Evolutionary conservation across 345 rosid species (phyloP), one percentile per base, ranked within the genome.

Genomic region (Syzygium aqueum): DNA sequence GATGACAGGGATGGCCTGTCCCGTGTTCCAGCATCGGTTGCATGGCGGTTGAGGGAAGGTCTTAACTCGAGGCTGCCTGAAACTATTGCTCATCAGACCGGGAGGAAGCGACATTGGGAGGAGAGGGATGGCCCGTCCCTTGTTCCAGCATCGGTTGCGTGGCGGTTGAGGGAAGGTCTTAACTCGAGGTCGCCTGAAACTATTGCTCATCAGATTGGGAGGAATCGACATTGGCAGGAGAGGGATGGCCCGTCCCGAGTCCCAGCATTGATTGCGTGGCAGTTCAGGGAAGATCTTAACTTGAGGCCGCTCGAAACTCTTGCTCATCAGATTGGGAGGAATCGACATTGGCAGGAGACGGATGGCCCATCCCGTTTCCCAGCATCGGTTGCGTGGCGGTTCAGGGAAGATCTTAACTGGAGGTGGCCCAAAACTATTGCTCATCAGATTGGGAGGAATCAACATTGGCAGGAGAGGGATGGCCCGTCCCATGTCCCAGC

Each of bases 81-180:
- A 30, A 8, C 12, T 67, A 4, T 67, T 67, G 78, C 78, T 33
- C 78, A 67, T 67, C 78, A 67, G 78, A 67, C 3, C 28, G 37
- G 77, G 40, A 63, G 30, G 65, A 59, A 59, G 11, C 88, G 73
- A 61, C 73, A 2, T n/a, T 61, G 73, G 73, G 33, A 61, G 33
- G 73, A 61, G 37, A 61, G 73, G 13, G 73, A n/a, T 23, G 91
- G 28, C 85, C 92, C 90, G 25, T 27, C 90, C 19, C 91, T 85
- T 52, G 67, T 87, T 88, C 92, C 93, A 80, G 93, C 93, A 53
- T 84, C 61, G 43, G 84, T 88, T 73, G 61, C 28, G 49, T 89
- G 91, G 30, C 86, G 19, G 46, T 93, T 92, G 88, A 88, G 73
- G 77, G 91, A 85, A 77, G 91, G 89, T 9, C 73, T 88, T 3